phyloP scores from a whole-genome alignment of 345 rosid species.

The Arabidopsis suecica region DNA sequence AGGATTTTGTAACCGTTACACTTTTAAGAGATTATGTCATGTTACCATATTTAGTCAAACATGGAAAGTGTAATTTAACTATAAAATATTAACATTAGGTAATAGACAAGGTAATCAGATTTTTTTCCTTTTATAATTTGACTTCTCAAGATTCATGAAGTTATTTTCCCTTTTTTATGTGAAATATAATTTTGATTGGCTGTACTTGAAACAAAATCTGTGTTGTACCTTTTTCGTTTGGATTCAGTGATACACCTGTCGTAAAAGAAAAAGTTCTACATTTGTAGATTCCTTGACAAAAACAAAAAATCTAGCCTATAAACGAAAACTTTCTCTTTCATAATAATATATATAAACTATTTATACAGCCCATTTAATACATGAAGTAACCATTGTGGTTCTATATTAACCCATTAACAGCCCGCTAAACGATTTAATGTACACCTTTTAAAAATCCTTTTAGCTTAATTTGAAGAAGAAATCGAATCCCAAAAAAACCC shows the following conservation, averaged over 20 bases:
- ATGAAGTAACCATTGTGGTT: not conserved
- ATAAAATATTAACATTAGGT: not conserved
- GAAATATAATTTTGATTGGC: constrained; percentile 17
- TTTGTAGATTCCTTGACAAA: not conserved
- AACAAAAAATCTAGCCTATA: not conserved
- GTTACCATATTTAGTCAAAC: not conserved
- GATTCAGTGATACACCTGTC: not conserved
- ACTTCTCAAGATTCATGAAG: not conserved
- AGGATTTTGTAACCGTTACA: constrained; percentile 12
- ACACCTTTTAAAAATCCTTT: not conserved
- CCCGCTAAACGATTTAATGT: not conserved
- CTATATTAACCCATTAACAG: not conserved
- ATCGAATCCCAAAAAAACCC: not conserved
- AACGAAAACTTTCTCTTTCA: not conserved
- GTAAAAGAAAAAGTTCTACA: not conserved
- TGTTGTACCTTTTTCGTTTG: no score
- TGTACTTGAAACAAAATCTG: not conserved
- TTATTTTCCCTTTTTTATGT: not conserved
- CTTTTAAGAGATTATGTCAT: not conserved
- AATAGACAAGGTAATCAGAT: not conserved
- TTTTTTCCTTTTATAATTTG: not conserved
- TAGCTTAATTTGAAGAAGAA: not conserved
- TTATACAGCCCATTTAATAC: not conserved
- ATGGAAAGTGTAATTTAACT: not conserved
- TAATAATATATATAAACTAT: not conserved